Percentiles rank a stretch among this genome's conserved stretches.
phyloP scores from a whole-genome alignment of 129 eudicot species.

The Flaveria linearis region DNA sequence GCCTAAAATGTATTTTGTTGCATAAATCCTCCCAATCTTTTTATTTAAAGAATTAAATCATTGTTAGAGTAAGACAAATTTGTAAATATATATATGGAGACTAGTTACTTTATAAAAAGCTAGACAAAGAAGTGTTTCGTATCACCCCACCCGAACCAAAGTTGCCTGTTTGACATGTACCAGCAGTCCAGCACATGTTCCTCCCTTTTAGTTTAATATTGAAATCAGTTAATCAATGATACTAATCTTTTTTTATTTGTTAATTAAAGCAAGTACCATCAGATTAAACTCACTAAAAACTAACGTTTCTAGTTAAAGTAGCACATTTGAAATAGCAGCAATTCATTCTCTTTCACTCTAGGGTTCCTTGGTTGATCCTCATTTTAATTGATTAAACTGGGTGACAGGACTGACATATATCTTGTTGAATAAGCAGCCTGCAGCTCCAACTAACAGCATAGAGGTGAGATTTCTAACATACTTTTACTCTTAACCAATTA shows the following conservation, averaged over 20 bases:
- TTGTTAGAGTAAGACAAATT: background rate
- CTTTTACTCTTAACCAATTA: conserved; percentile 11
- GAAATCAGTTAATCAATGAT: background rate
- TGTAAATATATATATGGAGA: background rate
- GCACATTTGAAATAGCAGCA: conserved; percentile 15
- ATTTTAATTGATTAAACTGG: conserved; percentile 53
- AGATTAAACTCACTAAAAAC: background rate
- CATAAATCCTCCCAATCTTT: background rate
- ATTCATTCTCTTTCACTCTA: conserved; percentile 12
- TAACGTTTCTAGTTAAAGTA: background rate
- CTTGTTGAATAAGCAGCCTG: conserved; percentile 70
- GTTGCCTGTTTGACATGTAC: background rate
- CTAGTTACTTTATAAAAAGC: conserved; percentile 3
- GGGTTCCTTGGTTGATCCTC: conserved; percentile 40
- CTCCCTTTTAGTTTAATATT: background rate
- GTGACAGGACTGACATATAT: conserved; percentile 65
- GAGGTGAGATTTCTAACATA: conserved; percentile 60
- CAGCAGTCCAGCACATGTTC: background rate
- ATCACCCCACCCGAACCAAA: background rate
- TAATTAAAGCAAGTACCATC: background rate
- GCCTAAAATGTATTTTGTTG: background rate
- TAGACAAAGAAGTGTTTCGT: background rate
- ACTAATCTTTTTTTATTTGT: background rate
- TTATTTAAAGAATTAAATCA: background rate
- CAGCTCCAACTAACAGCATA: conserved; percentile 48